Conservation (phyloP, 2,329 filamentous ascomycete genomes). For the Alternaria rosae region DNA sequence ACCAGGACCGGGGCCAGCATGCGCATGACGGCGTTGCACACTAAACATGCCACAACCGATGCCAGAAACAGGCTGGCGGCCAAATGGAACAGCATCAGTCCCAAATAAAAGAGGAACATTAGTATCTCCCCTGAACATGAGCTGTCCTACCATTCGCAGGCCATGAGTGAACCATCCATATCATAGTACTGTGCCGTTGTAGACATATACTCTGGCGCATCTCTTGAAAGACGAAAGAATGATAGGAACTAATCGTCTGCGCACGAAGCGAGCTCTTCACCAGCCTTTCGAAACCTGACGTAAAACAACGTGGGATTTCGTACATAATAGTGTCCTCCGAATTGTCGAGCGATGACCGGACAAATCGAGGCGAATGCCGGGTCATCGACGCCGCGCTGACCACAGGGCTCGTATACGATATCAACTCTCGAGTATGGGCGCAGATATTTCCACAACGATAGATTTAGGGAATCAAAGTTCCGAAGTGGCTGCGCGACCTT, state of each 20-base stretch:
- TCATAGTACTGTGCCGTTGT: neutral
- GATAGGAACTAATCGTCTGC: neutral
- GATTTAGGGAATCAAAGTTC: neutral
- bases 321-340: no score
- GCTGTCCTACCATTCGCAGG: no score
- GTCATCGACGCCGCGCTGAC: neutral
- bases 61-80: neutral
- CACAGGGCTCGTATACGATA: neutral
- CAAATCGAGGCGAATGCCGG: neutral
- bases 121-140: no score
- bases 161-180: neutral
- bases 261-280: neutral
- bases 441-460: neutral
- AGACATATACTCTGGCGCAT: neutral
- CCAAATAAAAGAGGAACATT: no score
- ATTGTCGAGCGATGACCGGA: neutral
- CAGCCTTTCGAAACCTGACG: neutral
- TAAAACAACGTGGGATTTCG: neutral
- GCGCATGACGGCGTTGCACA: neutral
- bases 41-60: neutral
- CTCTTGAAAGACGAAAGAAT: neutral
- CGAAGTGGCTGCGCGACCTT: neutral
- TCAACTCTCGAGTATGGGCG: neutral
- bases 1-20: neutral
- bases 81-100: no score